Base-by-base conservation (phyloP, 495 filamentous ascomycete genomes). In the Extremus antarcticus region DNA sequence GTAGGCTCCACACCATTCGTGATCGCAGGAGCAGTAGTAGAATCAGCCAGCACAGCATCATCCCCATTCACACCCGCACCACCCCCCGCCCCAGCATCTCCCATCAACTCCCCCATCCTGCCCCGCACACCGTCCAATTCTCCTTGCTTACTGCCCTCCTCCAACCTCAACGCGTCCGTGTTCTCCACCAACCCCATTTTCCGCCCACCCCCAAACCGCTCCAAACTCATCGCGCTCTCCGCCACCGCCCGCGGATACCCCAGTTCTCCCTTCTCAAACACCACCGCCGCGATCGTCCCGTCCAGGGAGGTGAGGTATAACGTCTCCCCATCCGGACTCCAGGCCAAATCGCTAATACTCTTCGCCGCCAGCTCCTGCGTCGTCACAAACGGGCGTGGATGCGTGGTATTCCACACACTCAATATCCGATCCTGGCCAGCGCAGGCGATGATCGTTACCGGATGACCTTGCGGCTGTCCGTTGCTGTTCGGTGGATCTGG, bases 71-170 rank as follows among this genome's bases (percentile, higher is more conserved):
- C 43, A 17, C 43, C 8, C 4, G 50, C 52, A 9, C 45, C 56
- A 10, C 10, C 32, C n/a, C 17, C 40, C 3, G 58, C 55, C 16
- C 23, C 13, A 16, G 51, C 63, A 56, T 95, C 94, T 32, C 92
- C 92, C 94, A 98, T 98, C 51, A 98, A 69, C 20, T 90, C 90
- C 15, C 92, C 94, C 92, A 99, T 99, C 57, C 91, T 78, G 8
- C 88, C 91, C 71, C 97, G 86, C 0, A 90, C 90, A 17, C 83
- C 89, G 57, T 84, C 87, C 57, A 90, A 70, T 67, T 99, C 92
- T 0, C 83, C 91, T 35, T 83, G 87, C 63, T 91, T 94, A 69
- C 90, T 95, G 61, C 83, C 84, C 62, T 95, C 90, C 66, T 99
- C 92, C 0, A 99, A 74, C 13, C 85, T 74, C 47, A 96, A 71